These are phyloP conservation scores for Patellifolia procumbens DNA, from an alignment of 179 eudicot genomes.

Conservation along the genomic window DNA sequence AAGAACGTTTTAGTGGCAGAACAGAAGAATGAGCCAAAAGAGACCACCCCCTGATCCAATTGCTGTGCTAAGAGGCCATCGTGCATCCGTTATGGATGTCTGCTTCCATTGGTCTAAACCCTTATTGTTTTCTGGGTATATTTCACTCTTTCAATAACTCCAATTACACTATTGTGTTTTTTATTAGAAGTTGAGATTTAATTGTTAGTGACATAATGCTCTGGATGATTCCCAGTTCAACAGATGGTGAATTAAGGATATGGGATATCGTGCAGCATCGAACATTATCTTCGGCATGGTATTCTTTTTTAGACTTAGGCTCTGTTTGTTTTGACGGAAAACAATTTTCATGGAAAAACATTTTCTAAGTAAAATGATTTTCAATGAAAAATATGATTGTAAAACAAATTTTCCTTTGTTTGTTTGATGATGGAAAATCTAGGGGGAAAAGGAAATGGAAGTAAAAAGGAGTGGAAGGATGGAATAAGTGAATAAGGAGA, in stretches of 20 bases:
- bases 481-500: too few species aligned
- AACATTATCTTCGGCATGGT: slow-evolving; percentile 77
- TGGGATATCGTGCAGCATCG: slow-evolving; percentile 80
- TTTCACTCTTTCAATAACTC: neutral
- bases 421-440: too few species aligned
- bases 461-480: too few species aligned
- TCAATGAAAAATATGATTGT: too few species aligned
- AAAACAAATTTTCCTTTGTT: too few species aligned
- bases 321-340: too few species aligned
- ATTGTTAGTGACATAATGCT: slow-evolving; percentile 1
- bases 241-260: slow-evolving; percentile 87
- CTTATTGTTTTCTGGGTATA: slow-evolving; percentile 71
- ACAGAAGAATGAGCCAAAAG: slow-evolving; percentile 58
- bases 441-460: too few species aligned
- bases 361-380: too few species aligned
- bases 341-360: too few species aligned
- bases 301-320: too few species aligned
- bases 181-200: slow-evolving; percentile 2
- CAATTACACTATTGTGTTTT: slow-evolving; percentile 1
- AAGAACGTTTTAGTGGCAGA: neutral
- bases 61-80: slow-evolving; percentile 87
- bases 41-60: slow-evolving; percentile 88
- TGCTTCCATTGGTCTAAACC: slow-evolving; percentile 74
- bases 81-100: slow-evolving; percentile 81
- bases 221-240: slow-evolving; percentile 48